Evolutionary conservation across 345 rosid species (phyloP), one percentile per base, ranked within the genome.

Genomic region (Gossypium mustelinum): DNA sequence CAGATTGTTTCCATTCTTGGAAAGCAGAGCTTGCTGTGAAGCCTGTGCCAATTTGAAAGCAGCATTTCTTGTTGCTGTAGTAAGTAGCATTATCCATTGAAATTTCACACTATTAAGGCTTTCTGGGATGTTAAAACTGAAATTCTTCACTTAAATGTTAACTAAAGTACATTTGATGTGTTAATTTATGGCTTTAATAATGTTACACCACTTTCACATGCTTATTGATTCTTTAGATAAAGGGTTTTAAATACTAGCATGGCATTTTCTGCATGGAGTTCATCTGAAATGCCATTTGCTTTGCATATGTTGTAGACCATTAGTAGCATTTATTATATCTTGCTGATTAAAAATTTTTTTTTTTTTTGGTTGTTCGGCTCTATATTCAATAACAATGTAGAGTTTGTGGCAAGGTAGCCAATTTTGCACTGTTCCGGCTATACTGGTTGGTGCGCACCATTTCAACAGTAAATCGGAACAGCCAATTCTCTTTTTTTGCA

Each of bases 1-100:
- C 91, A 95, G 99, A 82, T 93, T 97, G 99, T 95, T 95, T 88
- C 99, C 99, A 69, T 95, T 93, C 87, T 86, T 95, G 82, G 86
- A 77, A 59, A 93, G 80, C 81, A 86, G 81, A 86, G 99, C 98
- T 77, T 91, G 99, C 79, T 95, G 98, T 81, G 97, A 90, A 80
- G 97, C 97, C 68, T 95, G 99, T 71, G 98, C 92, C 69, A 95
- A 93, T 85, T 91, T 95, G 67, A 95, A 95, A 87, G 99, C 97
- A 51, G 97, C 99, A 73, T 93, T 93, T 85, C 93, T 95, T 79
- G 86, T 90, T 71, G 97, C 97, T 29, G 97, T 95, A 81, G 99
- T 95, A 79, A 91, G 94, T 73, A 27, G 20, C 58, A 51, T 22
- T 57, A 43, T 73, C 52, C 68, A 51, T 77, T 41, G 43, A 75